Percentiles rank a stretch among this genome's conserved stretches.
phyloP scores from a whole-genome alignment of 305 asterid genomes.

The Plantago coronopus region DNA sequence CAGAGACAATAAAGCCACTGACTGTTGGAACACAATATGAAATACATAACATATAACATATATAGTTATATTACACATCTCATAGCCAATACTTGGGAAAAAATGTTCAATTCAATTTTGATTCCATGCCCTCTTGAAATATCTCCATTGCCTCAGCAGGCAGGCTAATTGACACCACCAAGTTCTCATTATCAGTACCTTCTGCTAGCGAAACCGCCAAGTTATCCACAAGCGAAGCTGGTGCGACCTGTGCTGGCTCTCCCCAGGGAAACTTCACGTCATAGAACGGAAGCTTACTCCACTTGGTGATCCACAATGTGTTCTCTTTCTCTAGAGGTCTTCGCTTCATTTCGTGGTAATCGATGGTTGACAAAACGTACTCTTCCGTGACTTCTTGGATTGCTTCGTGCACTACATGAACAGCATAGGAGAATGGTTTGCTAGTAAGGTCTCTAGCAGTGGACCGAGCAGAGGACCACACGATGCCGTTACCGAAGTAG shows the following conservation, averaged over 20 bases:
- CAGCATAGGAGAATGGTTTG: slow-evolving; percentile 22
- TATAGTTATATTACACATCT: neutral
- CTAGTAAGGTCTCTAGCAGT: slow-evolving; percentile 16
- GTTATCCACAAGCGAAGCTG: slow-evolving; percentile 24
- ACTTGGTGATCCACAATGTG: slow-evolving; percentile 23
- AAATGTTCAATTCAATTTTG: neutral
- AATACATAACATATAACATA: too few relatives aligned
- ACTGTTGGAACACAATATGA: too few relatives aligned
- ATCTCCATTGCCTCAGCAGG: slow-evolving; percentile 28
- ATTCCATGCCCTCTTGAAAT: slow-evolving; percentile 22
- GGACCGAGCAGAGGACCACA: slow-evolving; percentile 12
- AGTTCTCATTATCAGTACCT: slow-evolving; percentile 18
- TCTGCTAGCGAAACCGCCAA: slow-evolving; percentile 14
- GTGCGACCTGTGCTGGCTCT: slow-evolving; percentile 23
- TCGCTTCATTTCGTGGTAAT: slow-evolving; percentile 25
- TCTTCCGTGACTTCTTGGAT: slow-evolving; percentile 22
- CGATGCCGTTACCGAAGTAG: slow-evolving; percentile 29
- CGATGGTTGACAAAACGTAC: slow-evolving; percentile 27
- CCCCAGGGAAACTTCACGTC: slow-evolving; percentile 33
- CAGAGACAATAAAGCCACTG: too few relatives aligned
- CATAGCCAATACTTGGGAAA: neutral
- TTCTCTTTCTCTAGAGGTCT: slow-evolving; percentile 21
- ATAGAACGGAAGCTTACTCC: slow-evolving; percentile 30
- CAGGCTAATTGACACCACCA: slow-evolving; percentile 25
- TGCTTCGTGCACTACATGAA: slow-evolving; percentile 25